Conservation (phyloP, 768 basidiomycete genomes). For the Amanita rubescens region DNA sequence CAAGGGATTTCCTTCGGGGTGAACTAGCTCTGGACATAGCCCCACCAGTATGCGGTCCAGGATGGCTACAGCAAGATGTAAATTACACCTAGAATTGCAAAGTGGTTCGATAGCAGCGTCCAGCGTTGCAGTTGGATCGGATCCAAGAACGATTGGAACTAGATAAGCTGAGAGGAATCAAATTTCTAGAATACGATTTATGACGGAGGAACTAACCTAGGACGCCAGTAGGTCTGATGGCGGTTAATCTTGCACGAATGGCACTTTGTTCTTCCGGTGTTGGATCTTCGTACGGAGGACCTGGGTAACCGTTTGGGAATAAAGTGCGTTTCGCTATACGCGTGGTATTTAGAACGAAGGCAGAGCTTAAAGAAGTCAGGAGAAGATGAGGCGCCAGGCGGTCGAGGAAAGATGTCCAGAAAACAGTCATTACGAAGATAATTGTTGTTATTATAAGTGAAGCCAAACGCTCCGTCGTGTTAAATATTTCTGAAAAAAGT, state of each 20-base stretch:
- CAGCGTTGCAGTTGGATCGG: conserved; percentile 40
- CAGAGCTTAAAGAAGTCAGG: conserved; percentile 40
- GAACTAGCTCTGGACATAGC: conserved; percentile 71
- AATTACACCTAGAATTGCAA: conserved; percentile 61
- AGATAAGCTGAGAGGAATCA: conserved; percentile 27
- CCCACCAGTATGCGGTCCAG: conserved; percentile 65
- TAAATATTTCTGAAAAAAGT: conserved; percentile 45
- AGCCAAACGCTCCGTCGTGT: conserved; percentile 40
- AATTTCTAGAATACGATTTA: neutral
- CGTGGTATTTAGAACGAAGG: conserved; percentile 45
- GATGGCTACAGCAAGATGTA: conserved; percentile 66
- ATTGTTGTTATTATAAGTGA: conserved; percentile 38
- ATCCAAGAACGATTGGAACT: conserved; percentile 47
- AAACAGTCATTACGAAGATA: conserved; percentile 37
- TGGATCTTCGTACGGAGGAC: conserved; percentile 64
- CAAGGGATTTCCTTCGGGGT: neutral
- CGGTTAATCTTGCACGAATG: conserved; percentile 38
- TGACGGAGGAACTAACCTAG: conserved; percentile 23
- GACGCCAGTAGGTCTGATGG: conserved; percentile 29
- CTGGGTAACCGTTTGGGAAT: conserved; percentile 89
- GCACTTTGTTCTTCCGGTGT: conserved; percentile 65
- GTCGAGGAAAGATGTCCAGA: conserved; percentile 50
- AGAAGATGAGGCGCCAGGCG: conserved; percentile 71
- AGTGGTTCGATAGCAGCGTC: conserved; percentile 54
- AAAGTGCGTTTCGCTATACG: conserved; percentile 59